Evolutionary conservation across 108 stramenopile species (phyloP), one percentile per base, ranked within the genome.

Genomic region (Stephanodiscus minutulus): DNA sequence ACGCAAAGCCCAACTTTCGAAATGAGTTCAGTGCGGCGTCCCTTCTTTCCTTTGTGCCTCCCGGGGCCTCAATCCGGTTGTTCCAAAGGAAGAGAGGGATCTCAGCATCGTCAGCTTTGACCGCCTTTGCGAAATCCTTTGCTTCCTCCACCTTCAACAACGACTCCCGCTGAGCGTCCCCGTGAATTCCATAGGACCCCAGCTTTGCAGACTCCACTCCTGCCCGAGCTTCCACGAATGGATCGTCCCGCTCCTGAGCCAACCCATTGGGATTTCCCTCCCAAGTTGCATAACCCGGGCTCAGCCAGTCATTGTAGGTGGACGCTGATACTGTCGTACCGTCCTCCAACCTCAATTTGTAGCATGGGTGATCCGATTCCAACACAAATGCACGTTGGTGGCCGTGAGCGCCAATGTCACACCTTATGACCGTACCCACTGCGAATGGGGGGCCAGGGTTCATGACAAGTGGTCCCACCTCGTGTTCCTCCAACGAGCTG

Each of bases 91-190:
- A n/a, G 0, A 63, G 39, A 0, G 61, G 61, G 1, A 72, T 53
- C 24, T 27, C 22, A 9, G 71, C 60, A 52, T 72, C 61, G 18
- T 72, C 53, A n/a, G 61, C 49, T 36, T 63, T 72, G n/a, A 52
- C 61, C 0, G 71, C 71, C 22, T 72, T 72, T 13, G 15, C 22
- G 6, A 15, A 15, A 1, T 17, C 33, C 8, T 36, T 36, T 17
- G 20, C 58, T 11, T 60, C 28, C 35, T 28, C 24, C 24, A 60
- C 24, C 24, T 7, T 7, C 7, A 2, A 5, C 6, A 52, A 7
- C 0, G 50, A 52, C 18, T 52, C 7, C 1, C 7, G 24, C 50
- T 52, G 50, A 20, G 50, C 18, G 5, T 52, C 18, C 5, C 20
- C 22, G 9, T 20, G 50, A 52, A 52, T 7, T 6, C 50, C 50